Percentiles rank a stretch among this genome's conserved stretches.
Conservation (phyloP, 2,329 filamentous ascomycete genomes). For the Aspergillaceae sp. region DNA sequence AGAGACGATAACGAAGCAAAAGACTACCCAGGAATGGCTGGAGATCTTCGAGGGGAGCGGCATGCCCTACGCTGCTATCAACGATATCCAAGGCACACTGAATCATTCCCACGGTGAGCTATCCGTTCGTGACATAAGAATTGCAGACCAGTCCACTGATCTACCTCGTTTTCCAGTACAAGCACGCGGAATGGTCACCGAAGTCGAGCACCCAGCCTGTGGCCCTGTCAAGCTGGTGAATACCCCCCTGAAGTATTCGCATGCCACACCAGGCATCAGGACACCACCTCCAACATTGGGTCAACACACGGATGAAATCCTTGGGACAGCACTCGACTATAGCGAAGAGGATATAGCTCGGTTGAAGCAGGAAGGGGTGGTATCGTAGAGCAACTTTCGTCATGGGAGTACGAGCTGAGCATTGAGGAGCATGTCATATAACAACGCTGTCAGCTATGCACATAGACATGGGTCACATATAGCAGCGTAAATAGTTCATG, state of each 20-base stretch:
- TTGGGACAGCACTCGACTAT: slow-evolving; percentile 52
- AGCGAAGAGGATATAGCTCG: slow-evolving; percentile 49
- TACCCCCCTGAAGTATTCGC: slow-evolving; percentile 88
- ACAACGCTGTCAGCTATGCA: background rate
- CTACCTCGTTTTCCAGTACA: slow-evolving; percentile 36
- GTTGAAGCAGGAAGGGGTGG: slow-evolving; percentile 58
- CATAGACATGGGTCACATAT: background rate
- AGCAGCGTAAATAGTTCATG: background rate
- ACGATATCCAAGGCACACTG: slow-evolving; percentile 78
- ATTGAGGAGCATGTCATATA: background rate
- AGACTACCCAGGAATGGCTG: slow-evolving; percentile 83
- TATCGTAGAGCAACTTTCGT: slow-evolving; percentile 38
- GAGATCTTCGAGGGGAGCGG: slow-evolving; percentile 79
- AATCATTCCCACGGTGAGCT: slow-evolving; percentile 69
- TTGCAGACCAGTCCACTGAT: background rate
- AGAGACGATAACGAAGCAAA: slow-evolving; percentile 62
- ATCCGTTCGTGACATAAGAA: background rate
- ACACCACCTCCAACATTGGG: slow-evolving; percentile 75
- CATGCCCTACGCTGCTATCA: slow-evolving; percentile 90
- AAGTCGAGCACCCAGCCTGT: slow-evolving; percentile 73
- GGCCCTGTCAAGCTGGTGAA: slow-evolving; percentile 85
- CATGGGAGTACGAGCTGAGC: background rate
- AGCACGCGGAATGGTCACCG: slow-evolving; percentile 81
- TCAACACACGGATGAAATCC: slow-evolving; percentile 74
- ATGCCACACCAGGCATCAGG: slow-evolving; percentile 66